A percentile compares a stretch with the other conserved stretches of the same genome.
Conservation (phyloP, 352 stramenopile genomes). For the Peronospora tabacina region DNA sequence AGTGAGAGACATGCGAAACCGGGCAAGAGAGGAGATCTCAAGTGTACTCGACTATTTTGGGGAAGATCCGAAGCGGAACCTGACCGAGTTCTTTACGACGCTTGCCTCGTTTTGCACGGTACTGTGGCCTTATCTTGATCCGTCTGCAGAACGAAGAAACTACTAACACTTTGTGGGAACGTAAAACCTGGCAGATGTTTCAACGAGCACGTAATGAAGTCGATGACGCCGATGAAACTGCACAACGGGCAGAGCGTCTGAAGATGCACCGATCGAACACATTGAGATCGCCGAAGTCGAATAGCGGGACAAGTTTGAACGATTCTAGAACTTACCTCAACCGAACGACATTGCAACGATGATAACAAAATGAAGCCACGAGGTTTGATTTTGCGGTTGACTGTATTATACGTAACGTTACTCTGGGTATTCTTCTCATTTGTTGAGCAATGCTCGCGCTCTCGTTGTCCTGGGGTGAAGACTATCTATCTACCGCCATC, state of each 20-base stretch:
- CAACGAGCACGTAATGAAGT: conserved; percentile 61
- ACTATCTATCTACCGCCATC: conserved; percentile 56
- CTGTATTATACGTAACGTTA: conserved; percentile 31
- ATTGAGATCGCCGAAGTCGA: conserved; percentile 16
- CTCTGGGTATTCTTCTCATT: conserved; percentile 11
- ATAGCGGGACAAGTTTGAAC: conserved; percentile 16
- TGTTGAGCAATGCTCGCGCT: not conserved
- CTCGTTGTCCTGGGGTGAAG: not conserved
- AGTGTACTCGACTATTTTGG: conserved; percentile 85
- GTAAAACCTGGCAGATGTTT: conserved; percentile 36
- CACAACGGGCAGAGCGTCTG: conserved; percentile 44
- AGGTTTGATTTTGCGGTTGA: conserved; percentile 12
- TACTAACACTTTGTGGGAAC: not conserved
- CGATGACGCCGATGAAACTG: conserved; percentile 52
- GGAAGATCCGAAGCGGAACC: conserved; percentile 65
- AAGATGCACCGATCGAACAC: conserved; percentile 38
- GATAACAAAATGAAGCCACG: conserved; percentile 8
- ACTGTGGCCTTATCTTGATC: not conserved
- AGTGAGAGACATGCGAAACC: conserved; percentile 32
- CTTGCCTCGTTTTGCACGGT: conserved; percentile 75
- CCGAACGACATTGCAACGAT: conserved; percentile 13
- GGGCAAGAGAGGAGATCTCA: conserved; percentile 45
- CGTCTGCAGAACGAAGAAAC: not conserved
- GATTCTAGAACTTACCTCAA: conserved; percentile 32
- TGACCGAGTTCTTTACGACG: conserved; percentile 72